Evolutionary conservation across 1,284 basidiomycete species (phyloP), one percentile per base, ranked within the genome.

Genomic region (Athelia psychrophila): DNA sequence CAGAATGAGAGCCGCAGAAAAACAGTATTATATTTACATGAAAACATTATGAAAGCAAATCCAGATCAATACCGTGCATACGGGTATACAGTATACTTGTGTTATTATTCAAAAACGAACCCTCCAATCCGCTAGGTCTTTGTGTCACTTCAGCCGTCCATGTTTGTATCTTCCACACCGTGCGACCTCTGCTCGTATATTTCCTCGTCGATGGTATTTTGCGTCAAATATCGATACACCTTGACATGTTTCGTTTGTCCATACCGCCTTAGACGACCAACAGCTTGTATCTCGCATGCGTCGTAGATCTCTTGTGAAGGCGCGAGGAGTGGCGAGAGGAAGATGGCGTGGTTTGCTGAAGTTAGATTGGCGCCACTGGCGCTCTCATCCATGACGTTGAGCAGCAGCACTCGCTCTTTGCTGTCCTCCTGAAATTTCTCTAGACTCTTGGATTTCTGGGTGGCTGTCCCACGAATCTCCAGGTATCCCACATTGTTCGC

Each of bases 321-420:
- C 18, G 92, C 82, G 19, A 95, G 84, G 30, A 98, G 77, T 2
- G 95, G 95, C 3, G 92, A 95, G 48, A 98, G 75, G 79, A 98
- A 98, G 64, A 98, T 89, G 32, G 93, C 95, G 62, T 96, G 93
- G 71, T 95, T 98, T 15, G 95, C 95, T 18, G 83, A 86, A 1
- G 95, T 97, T 62, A 98, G 71, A 66, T 98, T 98, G 57, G 92
- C 86, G 48, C 95, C 95, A 48, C 93, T 93, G 2, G 95, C 94
- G 54, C 89, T 93, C 65, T 96, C 93, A 68, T 96, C 93, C 79
- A 91, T 94, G 56, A 96, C 89, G 61, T 93, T 93, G 54, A 98
- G 75, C 50, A 98, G 76, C 27, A 98, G 76, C 2, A 97, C 93
- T 9, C 92, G 86, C 58, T 86, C 84, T 51, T 79, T 73, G 58